Evolutionary conservation across 352 stramenopile species (phyloP), one percentile per base, ranked within the genome.

Genomic region (Pythium volutum): DNA sequence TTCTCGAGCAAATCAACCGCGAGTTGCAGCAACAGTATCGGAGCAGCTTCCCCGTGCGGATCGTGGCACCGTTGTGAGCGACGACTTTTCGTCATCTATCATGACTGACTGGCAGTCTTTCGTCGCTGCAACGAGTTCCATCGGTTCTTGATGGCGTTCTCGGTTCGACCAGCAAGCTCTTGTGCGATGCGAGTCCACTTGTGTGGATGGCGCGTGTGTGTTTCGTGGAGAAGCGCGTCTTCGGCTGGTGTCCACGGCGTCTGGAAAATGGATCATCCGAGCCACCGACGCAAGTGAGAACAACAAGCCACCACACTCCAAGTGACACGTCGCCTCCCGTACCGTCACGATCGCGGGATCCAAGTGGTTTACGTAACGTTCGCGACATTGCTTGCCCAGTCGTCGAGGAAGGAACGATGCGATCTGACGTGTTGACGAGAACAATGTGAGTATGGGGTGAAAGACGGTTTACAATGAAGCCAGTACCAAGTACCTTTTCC

Each of bases 91-190:
- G 25, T 12, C 14, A 46, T 6, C 22, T 7, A 16, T 45, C 38
- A 25, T 12, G 16, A 7, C 6, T 9, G 3, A 1, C 23, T 45
- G 25, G n/a, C n/a, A n/a, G n/a, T 18, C 26, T 45, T 48, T 45
- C 58, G 31, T 15, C 39, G 31, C 31, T 11, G 46, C 41, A 78
- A 25, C 4, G 61, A 57, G 46, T 85, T 65, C 76, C 79, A 93
- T 33, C 73, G 76, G 45, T 93, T 93, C 50, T 93, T 93, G 49
- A 89, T 75, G 1, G 73, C 69, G 42, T 89, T 91, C 11, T 79
- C 74, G 6, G 65, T 76, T 33, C 84, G 69, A 27, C 81, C 76
- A 3, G 76, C 73, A 15, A 93, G 68, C 2, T 66, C 42, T 18
- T 74, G 47, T 0, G 76, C 70, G 45, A 93, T 82, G 18, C 63